A percentile compares a stretch with the other conserved stretches of the same genome.
These are phyloP conservation scores for Lupinus albus DNA, from an alignment of 306 rosid species.

Conservation along the genomic window DNA sequence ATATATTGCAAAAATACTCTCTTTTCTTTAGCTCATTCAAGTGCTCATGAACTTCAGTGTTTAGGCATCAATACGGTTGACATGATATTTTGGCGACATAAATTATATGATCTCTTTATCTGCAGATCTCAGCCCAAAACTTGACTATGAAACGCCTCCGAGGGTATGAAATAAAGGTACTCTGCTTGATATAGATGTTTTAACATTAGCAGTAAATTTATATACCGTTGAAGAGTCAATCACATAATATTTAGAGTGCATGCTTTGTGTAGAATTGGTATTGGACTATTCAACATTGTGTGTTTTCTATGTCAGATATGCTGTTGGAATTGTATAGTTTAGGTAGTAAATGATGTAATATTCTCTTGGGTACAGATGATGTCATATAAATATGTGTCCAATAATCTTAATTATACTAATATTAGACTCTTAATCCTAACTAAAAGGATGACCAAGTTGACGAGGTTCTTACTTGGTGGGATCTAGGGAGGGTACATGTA, in stretches of 20 bases:
- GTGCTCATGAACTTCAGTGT: too few relatives aligned
- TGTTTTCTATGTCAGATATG: too few relatives aligned
- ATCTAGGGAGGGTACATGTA: too few relatives aligned
- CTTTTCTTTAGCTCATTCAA: conserved; percentile 4
- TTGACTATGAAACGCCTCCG: conserved; percentile 84
- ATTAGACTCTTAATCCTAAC: not conserved
- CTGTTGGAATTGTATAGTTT: too few relatives aligned
- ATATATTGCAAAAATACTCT: conserved; percentile 5
- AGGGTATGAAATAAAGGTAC: conserved; percentile 91
- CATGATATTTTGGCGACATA: conserved; percentile 12
- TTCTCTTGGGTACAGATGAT: not conserved
- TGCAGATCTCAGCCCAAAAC: conserved; percentile 79
- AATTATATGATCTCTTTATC: conserved; percentile 24
- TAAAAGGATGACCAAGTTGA: too few relatives aligned
- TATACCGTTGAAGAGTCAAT: conserved; percentile 4
- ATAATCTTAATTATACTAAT: too few relatives aligned
- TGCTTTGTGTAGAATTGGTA: conserved; percentile 3
- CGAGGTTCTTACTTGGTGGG: too few relatives aligned
- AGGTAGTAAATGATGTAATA: not conserved
- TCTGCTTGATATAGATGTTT: not conserved
- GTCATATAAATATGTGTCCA: not conserved
- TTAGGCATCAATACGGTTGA: not conserved
- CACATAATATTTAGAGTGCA: conserved; percentile 3
- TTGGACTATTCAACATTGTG: not conserved
- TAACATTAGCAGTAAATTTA: not conserved